Base-by-base conservation (phyloP, 495 filamentous ascomycete species). In the Lindgomyces ingoldianus region DNA sequence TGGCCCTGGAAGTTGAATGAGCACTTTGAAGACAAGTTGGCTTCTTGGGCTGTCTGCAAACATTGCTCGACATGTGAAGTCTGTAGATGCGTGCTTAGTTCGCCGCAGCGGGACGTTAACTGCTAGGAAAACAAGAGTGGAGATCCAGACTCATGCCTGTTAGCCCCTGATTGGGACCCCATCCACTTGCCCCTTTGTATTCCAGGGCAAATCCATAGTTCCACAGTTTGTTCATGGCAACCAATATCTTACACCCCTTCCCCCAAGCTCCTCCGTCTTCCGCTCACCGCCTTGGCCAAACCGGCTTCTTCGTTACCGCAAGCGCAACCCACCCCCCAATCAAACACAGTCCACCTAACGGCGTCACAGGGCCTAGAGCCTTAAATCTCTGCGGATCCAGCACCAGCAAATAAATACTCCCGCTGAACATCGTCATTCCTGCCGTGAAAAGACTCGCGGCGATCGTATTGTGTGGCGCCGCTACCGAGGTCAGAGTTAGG, bases 351-450 rank as follows among this genome's bases (percentile, higher is more conserved):
- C 85, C 85, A 0, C 85, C 85, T 8, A 87, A 69, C 18, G 85
- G 85, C 25, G 84, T 88, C 0, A 85, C 75, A 1, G 84, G 84
- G 0, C 85, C 83, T 50, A 86, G 44, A 36, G 77, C 77, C 52
- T 79, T 78, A 70, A 83, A 85, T 50, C 76, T 73, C 63, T 80
- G 79, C 44, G 84, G 80, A 70, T 84, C 80, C 1, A 87, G 76
- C 3, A 81, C 77, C 16, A 88, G 76, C 18, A 81, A 74, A 70
- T 88, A 88, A 53, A 88, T 76, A 71, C 78, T 81, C 6, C 85
- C 85, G 60, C 78, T 81, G 74, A 88, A 88, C 76, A 86, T 77
- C 1, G 74, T 77, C 65, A 79, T 78, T 11, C 77, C 77, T 2
- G 77, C 76, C 9, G 74, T 74, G 64, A 79, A 77, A 19, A 79